These are phyloP conservation scores for Acacia melanoxylon DNA, from an alignment of 306 rosid species.

Conservation along the genomic window DNA sequence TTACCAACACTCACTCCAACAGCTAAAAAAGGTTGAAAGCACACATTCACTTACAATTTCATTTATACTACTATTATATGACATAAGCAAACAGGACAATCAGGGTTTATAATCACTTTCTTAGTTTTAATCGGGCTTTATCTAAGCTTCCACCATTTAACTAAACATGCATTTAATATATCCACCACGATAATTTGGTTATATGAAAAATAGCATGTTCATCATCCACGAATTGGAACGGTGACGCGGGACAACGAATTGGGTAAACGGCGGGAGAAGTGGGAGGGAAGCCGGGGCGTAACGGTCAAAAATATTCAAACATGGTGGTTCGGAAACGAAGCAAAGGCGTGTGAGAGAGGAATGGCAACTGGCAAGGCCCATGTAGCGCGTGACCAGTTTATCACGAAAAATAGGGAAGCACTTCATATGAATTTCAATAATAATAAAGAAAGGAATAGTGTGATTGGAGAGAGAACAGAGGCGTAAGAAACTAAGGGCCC, in stretches of 20 bases:
- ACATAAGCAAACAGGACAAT: too few species aligned
- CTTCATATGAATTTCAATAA: too few species aligned
- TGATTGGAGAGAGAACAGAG: too few species aligned
- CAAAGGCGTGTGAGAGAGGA: slow-evolving; percentile 41
- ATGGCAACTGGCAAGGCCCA: slow-evolving; percentile 35
- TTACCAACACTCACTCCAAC: slow-evolving; percentile 14
- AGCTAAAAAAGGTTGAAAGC: slow-evolving; percentile 3
- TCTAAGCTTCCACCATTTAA: too few species aligned
- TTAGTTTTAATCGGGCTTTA: too few species aligned
- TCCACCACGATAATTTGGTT: too few species aligned
- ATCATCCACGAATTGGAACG: background rate
- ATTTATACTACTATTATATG: too few species aligned
- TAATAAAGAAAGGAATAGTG: background rate
- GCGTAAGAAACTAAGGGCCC: too few species aligned
- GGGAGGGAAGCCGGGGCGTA: slow-evolving; percentile 2
- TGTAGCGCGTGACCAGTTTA: slow-evolving; percentile 37
- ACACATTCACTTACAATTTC: background rate
- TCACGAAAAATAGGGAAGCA: slow-evolving; percentile 12
- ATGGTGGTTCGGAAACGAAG: slow-evolving; percentile 38
- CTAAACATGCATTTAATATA: too few species aligned
- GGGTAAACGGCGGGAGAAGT: background rate
- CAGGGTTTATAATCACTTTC: too few species aligned
- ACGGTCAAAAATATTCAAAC: slow-evolving; percentile 84
- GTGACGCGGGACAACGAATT: background rate
- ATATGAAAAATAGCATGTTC: too few species aligned